Base-by-base conservation (phyloP, 2,329 filamentous ascomycete species). In the Trichophyton verrucosum region DNA sequence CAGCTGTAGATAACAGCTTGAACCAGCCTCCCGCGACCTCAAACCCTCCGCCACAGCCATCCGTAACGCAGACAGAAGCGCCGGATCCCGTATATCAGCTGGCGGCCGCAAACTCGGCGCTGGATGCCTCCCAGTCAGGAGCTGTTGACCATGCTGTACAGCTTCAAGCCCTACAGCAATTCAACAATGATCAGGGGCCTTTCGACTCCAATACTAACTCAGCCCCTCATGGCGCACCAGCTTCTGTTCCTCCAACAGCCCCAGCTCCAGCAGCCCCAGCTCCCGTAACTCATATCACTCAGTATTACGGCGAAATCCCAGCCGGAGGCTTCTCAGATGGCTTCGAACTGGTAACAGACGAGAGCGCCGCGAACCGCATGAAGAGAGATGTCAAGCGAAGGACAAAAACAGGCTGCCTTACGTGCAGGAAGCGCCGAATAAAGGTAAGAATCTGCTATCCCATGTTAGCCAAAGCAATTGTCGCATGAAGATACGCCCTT, bases 321-420 rank as follows among this genome's bases (percentile, higher is more conserved):
- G 70, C 69, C 6, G 73, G 74, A 64, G 68, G 72, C 4, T 69
- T 68, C 20, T 70, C 66, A 38, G 64, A 81, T 80, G 75, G 82
- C 75, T 82, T 70, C 72, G 77, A 73, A 75, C 78, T 74, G 65
- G 79, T 71, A 30, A 78, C 76, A 58, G 73, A 77, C 60, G 72
- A 75, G n/a, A 76, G 74, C 69, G 77, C 81, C 22, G 81, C 83
- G 62, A 82, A 81, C 56, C 78, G 85, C 67, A 87, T 71, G 53
- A 79, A 79, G 73, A 85, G 87, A 75, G 86, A 89, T 74, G 87
- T 89, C 72, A 89, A 89, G 76, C 80, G 86, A 66, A 80, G 86
- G 70, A 89, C 86, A 61, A 88, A 88, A 75, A 88, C 85, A 1
- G 85, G 85, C n/a, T 89, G 86, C 73, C 71, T 84, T 67, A 84